These are phyloP conservation scores for Perkinsus marinus DNA, from an alignment of 169 alveolate genomes.

Conservation along the genomic window DNA sequence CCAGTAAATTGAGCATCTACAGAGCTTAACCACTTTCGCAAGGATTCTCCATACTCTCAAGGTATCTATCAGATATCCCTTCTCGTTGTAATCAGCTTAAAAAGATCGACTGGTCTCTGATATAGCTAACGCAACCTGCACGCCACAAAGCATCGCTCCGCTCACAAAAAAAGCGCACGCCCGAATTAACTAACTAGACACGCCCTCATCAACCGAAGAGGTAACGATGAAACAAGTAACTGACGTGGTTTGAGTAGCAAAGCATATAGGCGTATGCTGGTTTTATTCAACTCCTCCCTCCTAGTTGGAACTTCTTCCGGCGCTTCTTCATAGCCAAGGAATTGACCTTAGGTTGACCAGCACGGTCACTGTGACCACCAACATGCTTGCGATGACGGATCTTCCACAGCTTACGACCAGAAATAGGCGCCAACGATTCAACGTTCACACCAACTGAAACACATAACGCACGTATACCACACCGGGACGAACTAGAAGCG, in stretches of 20 bases:
- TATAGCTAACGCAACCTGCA: too few species aligned
- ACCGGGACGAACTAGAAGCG: not conserved
- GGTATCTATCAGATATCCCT: too few species aligned
- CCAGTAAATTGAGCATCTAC: too few species aligned
- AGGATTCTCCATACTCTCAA: too few species aligned
- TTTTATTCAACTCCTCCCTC: not conserved
- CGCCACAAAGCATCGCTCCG: too few species aligned
- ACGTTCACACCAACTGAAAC: not conserved
- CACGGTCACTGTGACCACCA: not conserved
- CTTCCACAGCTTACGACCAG: slow-evolving; percentile 7
- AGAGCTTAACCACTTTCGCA: too few species aligned
- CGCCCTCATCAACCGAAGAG: not conserved
- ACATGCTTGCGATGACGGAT: not conserved
- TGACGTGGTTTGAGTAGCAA: not conserved
- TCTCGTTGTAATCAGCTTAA: too few species aligned
- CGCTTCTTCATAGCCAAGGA: not conserved
- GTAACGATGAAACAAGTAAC: not conserved
- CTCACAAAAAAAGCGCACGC: too few species aligned
- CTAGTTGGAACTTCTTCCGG: not conserved
- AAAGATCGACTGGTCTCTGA: too few species aligned
- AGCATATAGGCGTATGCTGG: not conserved
- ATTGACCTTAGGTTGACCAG: not conserved
- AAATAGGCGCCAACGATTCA: not conserved
- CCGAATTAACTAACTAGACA: not conserved
- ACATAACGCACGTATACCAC: not conserved